Base-by-base conservation (phyloP, 2,329 filamentous ascomycete species). In the Drechmeria coniospora region DNA sequence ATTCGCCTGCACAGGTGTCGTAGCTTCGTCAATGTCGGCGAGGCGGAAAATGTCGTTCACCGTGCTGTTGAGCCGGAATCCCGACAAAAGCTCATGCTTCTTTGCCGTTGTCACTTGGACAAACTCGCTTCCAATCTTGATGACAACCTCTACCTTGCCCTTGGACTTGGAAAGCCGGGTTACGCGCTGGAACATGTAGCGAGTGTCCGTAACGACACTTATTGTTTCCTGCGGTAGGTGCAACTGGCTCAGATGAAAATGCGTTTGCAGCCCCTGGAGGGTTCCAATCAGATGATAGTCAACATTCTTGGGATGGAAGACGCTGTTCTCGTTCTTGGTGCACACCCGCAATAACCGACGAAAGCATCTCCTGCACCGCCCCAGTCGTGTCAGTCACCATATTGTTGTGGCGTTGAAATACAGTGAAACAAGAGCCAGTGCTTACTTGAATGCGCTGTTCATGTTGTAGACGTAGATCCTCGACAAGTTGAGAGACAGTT, bases 401-500 rank as follows among this genome's bases (percentile, higher is more conserved):
- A n/a, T n/a, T n/a, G n/a, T n/a, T n/a, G n/a, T n/a, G n/a, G n/a
- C n/a, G n/a, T n/a, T n/a, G n/a, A n/a, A n/a, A n/a, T n/a, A n/a
- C n/a, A n/a, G n/a, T n/a, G n/a, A n/a, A n/a, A n/a, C n/a, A n/a
- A n/a, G n/a, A n/a, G n/a, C 19, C 14, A 11, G 6, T 19, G 30
- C 55, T 35, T 51, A 68, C 64, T 68, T 64, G 46, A 75, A 78
- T 8, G 71, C 65, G 41, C 68, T 77, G 40, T 79, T 79, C 73
- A 79, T 79, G 43, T 79, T 79, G 49, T 79, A 79, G 11, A 79
- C 60, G 37, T 79, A 79, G 22, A 77, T 61, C 21, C 72, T 61
- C 2, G 65, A 58, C 4, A 79, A 52, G 33, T 74, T 68, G 28
- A 59, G 60, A 2, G 65, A 60, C 24, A 79, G 47, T 39, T 79